These are phyloP conservation scores for Candida caryicola DNA, from an alignment of 805 yeast species.

Conservation along the genomic window DNA sequence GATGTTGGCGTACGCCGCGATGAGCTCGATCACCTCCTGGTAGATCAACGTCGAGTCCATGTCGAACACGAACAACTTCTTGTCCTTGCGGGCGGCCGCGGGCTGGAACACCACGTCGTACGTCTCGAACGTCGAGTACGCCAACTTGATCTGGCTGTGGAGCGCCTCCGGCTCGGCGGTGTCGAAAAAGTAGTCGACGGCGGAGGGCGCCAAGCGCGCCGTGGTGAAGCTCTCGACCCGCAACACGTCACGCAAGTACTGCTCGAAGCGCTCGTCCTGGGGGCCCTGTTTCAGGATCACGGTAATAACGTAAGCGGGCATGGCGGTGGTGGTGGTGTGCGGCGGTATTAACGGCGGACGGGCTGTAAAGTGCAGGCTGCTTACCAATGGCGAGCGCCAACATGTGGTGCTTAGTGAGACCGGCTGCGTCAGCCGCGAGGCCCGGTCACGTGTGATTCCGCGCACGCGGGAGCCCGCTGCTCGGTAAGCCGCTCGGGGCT, in stretches of 20 bases:
- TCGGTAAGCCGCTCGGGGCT: no score
- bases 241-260: conserved; percentile 6
- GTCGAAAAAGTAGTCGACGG: conserved; percentile 18
- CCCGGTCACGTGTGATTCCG: no score
- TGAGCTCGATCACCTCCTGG: conserved; percentile 94
- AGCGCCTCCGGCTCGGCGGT: conserved; percentile 10
- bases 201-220: conserved; percentile 19
- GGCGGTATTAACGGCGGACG: no score
- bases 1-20: conserved; percentile 91
- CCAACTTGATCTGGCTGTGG: background rate
- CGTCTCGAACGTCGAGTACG: background rate
- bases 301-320: conserved; percentile 15
- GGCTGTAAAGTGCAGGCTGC: no score
- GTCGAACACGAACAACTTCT: conserved; percentile 79
- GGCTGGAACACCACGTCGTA: conserved; percentile 36
- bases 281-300: conserved; percentile 16
- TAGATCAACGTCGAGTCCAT: conserved; percentile 97
- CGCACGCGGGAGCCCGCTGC: no score
- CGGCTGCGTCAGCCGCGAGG: no score
- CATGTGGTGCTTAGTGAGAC: no score
- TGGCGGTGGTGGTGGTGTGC: no score
- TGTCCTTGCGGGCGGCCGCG: conserved; percentile 22
- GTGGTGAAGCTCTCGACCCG: conserved; percentile 2
- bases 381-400: no score
- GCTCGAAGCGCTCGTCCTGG: conserved; percentile 4